phyloP scores from a whole-genome alignment of 2,329 filamentous ascomycete genomes.

The Thielaviopsis musarum region DNA sequence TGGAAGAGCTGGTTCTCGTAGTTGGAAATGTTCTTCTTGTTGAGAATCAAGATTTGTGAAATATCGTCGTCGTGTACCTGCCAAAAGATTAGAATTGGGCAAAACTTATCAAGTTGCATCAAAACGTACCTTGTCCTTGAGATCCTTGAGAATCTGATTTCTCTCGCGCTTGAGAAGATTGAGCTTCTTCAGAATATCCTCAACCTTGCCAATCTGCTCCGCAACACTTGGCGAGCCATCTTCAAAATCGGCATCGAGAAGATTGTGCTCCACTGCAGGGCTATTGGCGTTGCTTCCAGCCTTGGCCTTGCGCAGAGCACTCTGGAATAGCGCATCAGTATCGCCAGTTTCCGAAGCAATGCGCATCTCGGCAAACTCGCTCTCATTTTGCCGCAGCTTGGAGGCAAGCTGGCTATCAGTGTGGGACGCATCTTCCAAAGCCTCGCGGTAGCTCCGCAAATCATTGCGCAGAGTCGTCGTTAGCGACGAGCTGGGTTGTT shows the following conservation, averaged over 20 bases:
- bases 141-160: constrained; percentile 80
- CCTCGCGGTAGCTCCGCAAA: constrained; percentile 73
- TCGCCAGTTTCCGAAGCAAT: constrained; percentile 73
- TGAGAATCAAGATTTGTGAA: constrained; percentile 88
- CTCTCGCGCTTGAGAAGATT: constrained; percentile 85
- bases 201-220: constrained; percentile 77
- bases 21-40: constrained; percentile 90
- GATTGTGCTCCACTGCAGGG: constrained; percentile 51
- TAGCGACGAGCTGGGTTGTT: constrained; percentile 81
- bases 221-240: constrained; percentile 65
- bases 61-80: constrained; percentile 95
- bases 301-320: constrained; percentile 65
- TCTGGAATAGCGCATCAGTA: constrained; percentile 75
- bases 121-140: constrained; percentile 77
- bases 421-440: constrained; percentile 71
- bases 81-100: constrained; percentile 11
- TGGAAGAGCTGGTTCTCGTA: constrained; percentile 89
- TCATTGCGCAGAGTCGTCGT: constrained; percentile 79
- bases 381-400: constrained; percentile 72
- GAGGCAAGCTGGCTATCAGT: constrained; percentile 73
- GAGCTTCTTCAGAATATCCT: constrained; percentile 79
- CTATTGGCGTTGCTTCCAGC: constrained; percentile 42
- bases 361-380: constrained; percentile 90
- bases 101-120: constrained; percentile 8
- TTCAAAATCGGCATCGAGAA: constrained; percentile 84